Evolutionary conservation across 257 asterid species (phyloP), one percentile per base, ranked within the genome.

Genomic region (Hygrophila difformis): DNA sequence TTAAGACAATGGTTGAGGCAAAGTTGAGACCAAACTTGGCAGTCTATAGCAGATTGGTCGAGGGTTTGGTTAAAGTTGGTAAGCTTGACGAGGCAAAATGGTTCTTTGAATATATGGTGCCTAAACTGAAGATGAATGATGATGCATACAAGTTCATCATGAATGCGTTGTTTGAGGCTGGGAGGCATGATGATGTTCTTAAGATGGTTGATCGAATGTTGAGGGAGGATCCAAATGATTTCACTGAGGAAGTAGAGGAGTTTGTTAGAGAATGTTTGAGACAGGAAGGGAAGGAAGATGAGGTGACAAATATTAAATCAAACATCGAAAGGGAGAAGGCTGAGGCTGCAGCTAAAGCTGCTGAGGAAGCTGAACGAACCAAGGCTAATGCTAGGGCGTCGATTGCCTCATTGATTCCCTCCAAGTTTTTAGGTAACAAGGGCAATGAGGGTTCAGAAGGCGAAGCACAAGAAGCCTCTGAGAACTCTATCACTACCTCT

Each of bases 151-250:
- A 66, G 56, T 85, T 79, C 70, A 82, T 89, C 51, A 77, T 79
- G 82, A 72, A 63, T 18, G 73, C 85, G 3, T 44, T 85, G 48
- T 82, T 76, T 56, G 86, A 72, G 53, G 57, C 59, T 11, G 85
- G 83, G 46, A 80, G 61, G 76, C 87, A 77, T 31, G 82, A 68
- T 44, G 96, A 82, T 15, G 96, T 85, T 67, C 63, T 89, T 66
- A 67, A 63, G 50, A 72, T 81, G 38, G 74, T 82, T n/a, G 88
- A 71, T 47, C 69, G 73, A 52, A 75, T 82, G 68, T 46, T 85
- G 63, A 79, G 84, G 56, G 96, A 89, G 61, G 96, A 89, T 52
- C 75, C 82, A n/a, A 59, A 66, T 56, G 98, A 85, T 68, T 82
- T 82, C 53, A 77, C 78, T 0, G 77, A 74, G 29, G 98, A 85